Percentiles rank a stretch among this genome's conserved stretches.
These are phyloP conservation scores for Alternaria conjuncta DNA, from an alignment of 2,329 filamentous ascomycete genomes.

Conservation along the genomic window DNA sequence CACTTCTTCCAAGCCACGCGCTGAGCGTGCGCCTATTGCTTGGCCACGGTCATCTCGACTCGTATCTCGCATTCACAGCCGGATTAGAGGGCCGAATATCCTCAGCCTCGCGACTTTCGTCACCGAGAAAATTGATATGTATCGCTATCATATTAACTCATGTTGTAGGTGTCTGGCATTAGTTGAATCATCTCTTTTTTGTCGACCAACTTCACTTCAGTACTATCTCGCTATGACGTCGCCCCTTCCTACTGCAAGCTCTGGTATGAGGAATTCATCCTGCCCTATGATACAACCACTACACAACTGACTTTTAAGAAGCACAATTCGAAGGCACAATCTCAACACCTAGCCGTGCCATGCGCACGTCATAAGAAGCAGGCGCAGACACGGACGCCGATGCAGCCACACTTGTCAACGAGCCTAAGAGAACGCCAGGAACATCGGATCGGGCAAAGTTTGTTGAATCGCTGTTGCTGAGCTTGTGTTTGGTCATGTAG, in stretches of 20 bases:
- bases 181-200: neutral
- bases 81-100: neutral
- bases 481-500: neutral
- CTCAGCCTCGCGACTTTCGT: neutral
- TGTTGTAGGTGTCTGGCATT: neutral
- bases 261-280: neutral
- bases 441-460: neutral
- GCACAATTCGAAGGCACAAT: too few species aligned
- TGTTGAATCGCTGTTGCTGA: neutral
- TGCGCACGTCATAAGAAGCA: neutral
- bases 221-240: neutral
- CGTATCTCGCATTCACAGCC: neutral
- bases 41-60: neutral
- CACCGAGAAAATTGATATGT: neutral
- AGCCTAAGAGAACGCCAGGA: neutral
- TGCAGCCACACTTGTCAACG: neutral
- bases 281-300: too few species aligned
- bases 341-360: rapidly evolving
- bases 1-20: neutral
- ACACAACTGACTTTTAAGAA: neutral
- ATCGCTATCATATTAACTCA: neutral
- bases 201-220: neutral
- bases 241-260: neutral
- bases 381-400: neutral
- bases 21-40: neutral